Conservation (phyloP, 805 yeast species). For the Candida nemodendra region DNA sequence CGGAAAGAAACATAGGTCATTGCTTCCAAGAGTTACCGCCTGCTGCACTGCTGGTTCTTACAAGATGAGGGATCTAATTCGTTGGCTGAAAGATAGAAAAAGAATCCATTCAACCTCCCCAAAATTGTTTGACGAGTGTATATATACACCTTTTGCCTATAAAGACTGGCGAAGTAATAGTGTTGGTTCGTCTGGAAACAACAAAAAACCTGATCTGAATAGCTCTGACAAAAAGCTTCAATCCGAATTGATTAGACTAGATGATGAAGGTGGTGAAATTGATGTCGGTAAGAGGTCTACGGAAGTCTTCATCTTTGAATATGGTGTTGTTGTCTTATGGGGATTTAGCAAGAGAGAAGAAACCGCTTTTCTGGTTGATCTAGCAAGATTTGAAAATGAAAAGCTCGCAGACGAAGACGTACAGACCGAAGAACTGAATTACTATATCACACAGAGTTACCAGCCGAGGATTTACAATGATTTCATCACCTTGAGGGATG, state of each 20-base stretch:
- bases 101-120: slow-evolving; percentile 76
- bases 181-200: slow-evolving; percentile 11
- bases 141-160: slow-evolving; percentile 86
- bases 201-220: slow-evolving; percentile 7
- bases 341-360: slow-evolving; percentile 89
- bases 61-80: slow-evolving; percentile 77
- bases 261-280: slow-evolving; percentile 94
- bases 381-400: slow-evolving; percentile 90
- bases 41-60: slow-evolving; percentile 95
- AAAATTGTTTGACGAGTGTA: slow-evolving; percentile 88
- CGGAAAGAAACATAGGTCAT: slow-evolving; percentile 80
- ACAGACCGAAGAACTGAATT: slow-evolving; percentile 92
- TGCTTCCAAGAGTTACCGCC: slow-evolving; percentile 91
- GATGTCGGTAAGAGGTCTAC: slow-evolving; percentile 75
- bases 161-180: slow-evolving; percentile 67
- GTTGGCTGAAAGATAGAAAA: slow-evolving; percentile 82
- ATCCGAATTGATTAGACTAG: slow-evolving; percentile 60
- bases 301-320: slow-evolving; percentile 87
- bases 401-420: slow-evolving; percentile 89
- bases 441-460: slow-evolving; percentile 88
- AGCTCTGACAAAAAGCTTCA: slow-evolving; percentile 7
- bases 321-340: slow-evolving; percentile 98
- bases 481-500: slow-evolving; percentile 89
- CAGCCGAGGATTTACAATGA: slow-evolving; percentile 96
- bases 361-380: slow-evolving; percentile 70